Base-by-base conservation (phyloP, 495 filamentous ascomycete genomes). In the Jackrogersella multiformis region DNA sequence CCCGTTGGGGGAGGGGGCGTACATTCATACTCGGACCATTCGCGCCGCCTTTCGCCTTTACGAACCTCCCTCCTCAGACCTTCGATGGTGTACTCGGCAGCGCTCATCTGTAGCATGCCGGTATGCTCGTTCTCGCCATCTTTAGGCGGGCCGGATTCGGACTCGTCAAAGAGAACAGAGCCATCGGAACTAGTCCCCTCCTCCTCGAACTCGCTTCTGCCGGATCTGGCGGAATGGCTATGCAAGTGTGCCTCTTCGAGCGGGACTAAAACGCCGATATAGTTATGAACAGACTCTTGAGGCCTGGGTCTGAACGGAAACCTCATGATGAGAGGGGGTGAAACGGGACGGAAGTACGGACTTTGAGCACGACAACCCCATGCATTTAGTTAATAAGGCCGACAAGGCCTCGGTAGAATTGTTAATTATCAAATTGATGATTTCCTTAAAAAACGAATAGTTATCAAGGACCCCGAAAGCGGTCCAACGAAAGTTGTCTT, bases 1-100 rank as follows among this genome's bases (percentile, higher is more conserved):
- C 15, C 26, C 26, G 4, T 1, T 23, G 24, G 9, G n/a, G 12
- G 20, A 56, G 18, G 24, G 4, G 34, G 75, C 78, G 78, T 66
- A 85, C 83, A 75, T 74, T 85, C 81, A 68, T 84, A 85, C 44
- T 75, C 73, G 16, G 77, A 78, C 78, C 80, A 81, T 46, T 74
- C 74, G 24, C 71, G 73, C 36, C 75, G 79, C 42, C 72, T 68
- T 26, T 77, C 68, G 42, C 82, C 81, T 44, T 71, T 71, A 20
- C 77, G 74, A 13, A 82, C 78, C 53, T 84, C 81, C 26, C 64
- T 74, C 49, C 81, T 72, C 35, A 85, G 61, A 0, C 82, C 82
- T 52, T 84, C 81, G 62, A 84, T 77, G 41, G 81, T 83, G 57
- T 85, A 84, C 57, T 83, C 81, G 48, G 74, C 72, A 23, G 69